Evolutionary conservation across 129 eudicot species (phyloP).

Genomic region (Flaveria bidentis): DNA sequence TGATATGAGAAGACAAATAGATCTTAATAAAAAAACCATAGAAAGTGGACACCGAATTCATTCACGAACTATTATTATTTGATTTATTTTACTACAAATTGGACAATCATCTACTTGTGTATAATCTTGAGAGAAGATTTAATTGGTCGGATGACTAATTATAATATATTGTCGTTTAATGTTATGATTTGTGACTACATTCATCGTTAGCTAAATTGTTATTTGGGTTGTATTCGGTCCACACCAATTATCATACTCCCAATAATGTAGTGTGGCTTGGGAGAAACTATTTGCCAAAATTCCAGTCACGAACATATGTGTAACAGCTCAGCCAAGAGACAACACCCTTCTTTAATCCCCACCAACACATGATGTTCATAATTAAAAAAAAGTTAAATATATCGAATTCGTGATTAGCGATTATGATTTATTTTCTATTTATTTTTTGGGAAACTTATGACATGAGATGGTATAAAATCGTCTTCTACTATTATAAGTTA

Average conservation of each 20-base stretch:
- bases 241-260: background rate
- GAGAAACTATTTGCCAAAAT: conserved; percentile 5
- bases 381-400: background rate
- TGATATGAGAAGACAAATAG: too few species aligned
- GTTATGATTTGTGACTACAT: background rate
- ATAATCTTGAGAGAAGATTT: background rate
- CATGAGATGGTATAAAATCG: background rate
- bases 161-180: background rate
- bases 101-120: too few species aligned
- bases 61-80: too few species aligned
- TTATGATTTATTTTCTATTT: background rate
- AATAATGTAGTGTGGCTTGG: background rate
- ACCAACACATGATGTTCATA: conserved; percentile 1
- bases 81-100: too few species aligned
- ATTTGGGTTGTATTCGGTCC: background rate
- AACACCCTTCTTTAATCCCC: background rate
- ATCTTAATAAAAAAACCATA: too few species aligned
- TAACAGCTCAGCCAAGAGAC: conserved; percentile 12
- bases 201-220: background rate
- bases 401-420: background rate
- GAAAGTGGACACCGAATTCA: too few species aligned
- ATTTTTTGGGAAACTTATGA: too few species aligned
- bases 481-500: background rate
- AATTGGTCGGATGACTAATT: background rate
- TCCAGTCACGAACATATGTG: conserved; percentile 1